A percentile compares a stretch with the other conserved stretches of the same genome.
These are phyloP conservation scores for Aethionema arabicum DNA, from an alignment of 345 rosid species.

Conservation along the genomic window DNA sequence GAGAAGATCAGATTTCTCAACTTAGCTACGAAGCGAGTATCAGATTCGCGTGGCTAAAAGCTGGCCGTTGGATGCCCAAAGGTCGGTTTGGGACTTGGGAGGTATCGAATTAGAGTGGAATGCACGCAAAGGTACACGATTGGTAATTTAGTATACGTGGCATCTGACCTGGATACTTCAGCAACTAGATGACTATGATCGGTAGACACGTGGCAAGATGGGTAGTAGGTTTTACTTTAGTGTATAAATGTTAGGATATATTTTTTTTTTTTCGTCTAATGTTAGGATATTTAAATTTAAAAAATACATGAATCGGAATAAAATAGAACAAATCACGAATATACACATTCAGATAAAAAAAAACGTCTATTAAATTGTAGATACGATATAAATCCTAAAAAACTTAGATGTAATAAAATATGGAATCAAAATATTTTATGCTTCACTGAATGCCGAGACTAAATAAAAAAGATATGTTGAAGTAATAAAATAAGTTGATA, in stretches of 20 bases:
- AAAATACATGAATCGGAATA: too few species aligned
- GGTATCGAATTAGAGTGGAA: conserved; percentile 43
- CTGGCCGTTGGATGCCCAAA: conserved; percentile 24
- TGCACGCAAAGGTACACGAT: conserved; percentile 45
- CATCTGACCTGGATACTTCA: conserved; percentile 57
- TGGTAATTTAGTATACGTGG: conserved; percentile 42
- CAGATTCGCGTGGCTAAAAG: conserved; percentile 38
- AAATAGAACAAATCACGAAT: too few species aligned
- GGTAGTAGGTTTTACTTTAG: conserved; percentile 27
- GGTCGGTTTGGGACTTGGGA: conserved; percentile 24
- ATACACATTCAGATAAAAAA: too few species aligned
- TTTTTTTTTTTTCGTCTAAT: background rate
- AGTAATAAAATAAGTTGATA: too few species aligned
- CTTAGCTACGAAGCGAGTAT: conserved; percentile 35
- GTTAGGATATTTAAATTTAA: conserved; percentile 29
- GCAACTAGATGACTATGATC: conserved; percentile 33
- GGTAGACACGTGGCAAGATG: conserved; percentile 42
- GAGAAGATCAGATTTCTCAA: conserved; percentile 14
- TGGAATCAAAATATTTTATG: too few species aligned
- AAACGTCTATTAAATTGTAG: too few species aligned
- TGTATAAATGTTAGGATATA: conserved; percentile 17
- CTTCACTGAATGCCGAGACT: too few species aligned
- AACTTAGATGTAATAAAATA: too few species aligned
- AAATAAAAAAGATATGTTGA: too few species aligned
- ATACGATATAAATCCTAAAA: too few species aligned